Evolutionary conservation across 2,329 filamentous ascomycete species (phyloP), one percentile per base, ranked within the genome.

Genomic region (Lecanicillium sp.): DNA sequence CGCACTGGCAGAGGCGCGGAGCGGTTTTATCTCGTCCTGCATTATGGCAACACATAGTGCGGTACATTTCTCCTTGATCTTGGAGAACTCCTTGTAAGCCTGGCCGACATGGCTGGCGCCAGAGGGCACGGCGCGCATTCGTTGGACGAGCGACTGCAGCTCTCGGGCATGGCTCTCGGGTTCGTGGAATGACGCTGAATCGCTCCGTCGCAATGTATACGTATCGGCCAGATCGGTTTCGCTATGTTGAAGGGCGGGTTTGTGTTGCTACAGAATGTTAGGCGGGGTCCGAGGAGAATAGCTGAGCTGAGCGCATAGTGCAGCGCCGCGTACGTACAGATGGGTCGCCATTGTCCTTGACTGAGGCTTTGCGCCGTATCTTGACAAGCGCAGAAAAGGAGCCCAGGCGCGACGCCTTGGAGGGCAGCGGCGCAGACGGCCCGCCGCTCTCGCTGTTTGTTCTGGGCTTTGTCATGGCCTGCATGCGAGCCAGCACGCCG

Each of bases 21-120:
- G 53, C 10, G 61, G 56, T 50, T 59, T 62, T 53, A 69, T 61
- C 47, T 70, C 68, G 15, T 71, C 70, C 4, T 65, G 61, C 7
- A 72, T 56, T 10, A 74, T 62, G 17, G 60, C 58, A 41, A 61
- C 60, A 44, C 70, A 74, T n/a, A 73, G 55, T 2, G 59, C 58
- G n/a, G 63, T 50, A 48, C 68, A 70, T 44, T 62, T 63, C 2
- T 71, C 67, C 46, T 61, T 67, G 40, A 69, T 54, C 52, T 67
- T 74, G 44, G 56, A 54, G 39, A 73, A 75, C 6, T 70, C 64
- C 20, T 70, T 67, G 54, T 69, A 75, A 5, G 67, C 67, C 3
- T 63, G 60, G 48, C 75, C 73, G 14, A 74, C 66, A 5, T 68
- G 61, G 48, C 56, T 64, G 2, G 65, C 59, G 1, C 58, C 60